Conservation (phyloP, 768 basidiomycete genomes). For the Kondoa subrosea region DNA sequence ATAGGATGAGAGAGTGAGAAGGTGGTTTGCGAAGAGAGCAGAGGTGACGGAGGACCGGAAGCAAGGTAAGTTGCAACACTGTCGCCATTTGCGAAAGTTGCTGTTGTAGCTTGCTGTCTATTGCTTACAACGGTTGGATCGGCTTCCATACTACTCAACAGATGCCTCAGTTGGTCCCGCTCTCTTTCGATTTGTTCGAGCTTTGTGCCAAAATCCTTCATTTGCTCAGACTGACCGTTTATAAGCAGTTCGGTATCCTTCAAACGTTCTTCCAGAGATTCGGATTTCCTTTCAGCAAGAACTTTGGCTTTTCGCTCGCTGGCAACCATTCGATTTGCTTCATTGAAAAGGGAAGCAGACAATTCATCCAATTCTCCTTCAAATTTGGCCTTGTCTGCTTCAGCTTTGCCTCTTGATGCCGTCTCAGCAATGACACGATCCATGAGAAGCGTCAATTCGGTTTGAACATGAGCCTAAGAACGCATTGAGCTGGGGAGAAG, state of each 20-base stretch:
- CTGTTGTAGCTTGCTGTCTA: conserved; percentile 6
- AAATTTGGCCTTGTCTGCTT: conserved; percentile 52
- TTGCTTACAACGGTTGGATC: conserved; percentile 5
- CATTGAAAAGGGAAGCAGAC: conserved; percentile 69
- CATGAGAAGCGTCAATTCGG: conserved; percentile 83
- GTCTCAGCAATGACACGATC: conserved; percentile 91
- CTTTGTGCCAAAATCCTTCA: conserved; percentile 18
- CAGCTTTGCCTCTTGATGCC: conserved; percentile 69
- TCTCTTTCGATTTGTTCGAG: conserved; percentile 17
- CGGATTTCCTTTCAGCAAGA: conserved; percentile 26
- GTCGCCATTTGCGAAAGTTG: conserved; percentile 3
- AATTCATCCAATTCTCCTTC: conserved; percentile 92
- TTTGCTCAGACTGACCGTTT: conserved; percentile 21
- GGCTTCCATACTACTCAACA: conserved; percentile 22
- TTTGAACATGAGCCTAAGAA: conserved; percentile 48
- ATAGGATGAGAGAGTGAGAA: conserved; percentile 16
- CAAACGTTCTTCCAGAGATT: conserved; percentile 22
- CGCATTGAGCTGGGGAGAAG: not conserved
- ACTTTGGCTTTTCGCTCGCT: conserved; percentile 58
- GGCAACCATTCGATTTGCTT: conserved; percentile 97
- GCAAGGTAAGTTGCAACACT: not conserved
- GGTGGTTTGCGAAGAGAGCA: not conserved
- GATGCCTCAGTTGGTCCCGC: conserved; percentile 20
- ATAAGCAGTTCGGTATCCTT: conserved; percentile 22
- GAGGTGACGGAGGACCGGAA: not conserved